Base-by-base conservation (phyloP, 2,329 filamentous ascomycete species). In the Colletotrichum endophyticum region DNA sequence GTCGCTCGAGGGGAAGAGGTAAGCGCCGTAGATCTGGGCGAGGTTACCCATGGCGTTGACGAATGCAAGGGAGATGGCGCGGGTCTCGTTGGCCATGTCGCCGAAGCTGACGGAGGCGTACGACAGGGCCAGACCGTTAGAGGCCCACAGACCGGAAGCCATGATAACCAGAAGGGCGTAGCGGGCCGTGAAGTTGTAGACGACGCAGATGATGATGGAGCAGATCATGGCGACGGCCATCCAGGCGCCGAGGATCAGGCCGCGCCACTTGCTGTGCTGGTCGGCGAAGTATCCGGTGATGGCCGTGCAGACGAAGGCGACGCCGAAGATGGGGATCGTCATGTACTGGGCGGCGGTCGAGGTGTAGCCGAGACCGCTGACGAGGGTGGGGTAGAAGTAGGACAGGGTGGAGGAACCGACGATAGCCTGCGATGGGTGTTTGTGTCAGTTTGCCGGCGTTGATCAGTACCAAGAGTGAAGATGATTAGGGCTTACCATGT, bases 1-100 rank as follows among this genome's bases (percentile, higher is more conserved):
- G 70, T 91, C 88, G 0, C 83, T 78, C 1, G 81, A 80, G 0
- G 89, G 90, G 81, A 90, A 91, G 4, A 91, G 79, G 77, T 90
- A 87, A 80, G 88, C 86, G 12, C 90, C 89, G 72, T 91, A 91
- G 11, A 92, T 91, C 77, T 90, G 88, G 0, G 89, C 88, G 3
- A 91, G 80, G 72, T 91, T 91, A 4, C 89, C 90, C 79, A 91
- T 84, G 1, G 88, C 89, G 79, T 91, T 91, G 66, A 91, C 87
- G 8, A 91, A 81, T 2, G 89, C 90, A 4, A 80, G 62, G 84
- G 84, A 73, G 30, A 75, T 89, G 84, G 71, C 87, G 86, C 88
- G 81, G 3, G 86, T 86, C 78, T 91, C 89, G 1, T 85, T 85
- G 25, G 85, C 83, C 85, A 91, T 88, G 19, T 84, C 80, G 2